phyloP scores from a whole-genome alignment of 345 rosid genomes.

The Cardamine resedifolia region DNA sequence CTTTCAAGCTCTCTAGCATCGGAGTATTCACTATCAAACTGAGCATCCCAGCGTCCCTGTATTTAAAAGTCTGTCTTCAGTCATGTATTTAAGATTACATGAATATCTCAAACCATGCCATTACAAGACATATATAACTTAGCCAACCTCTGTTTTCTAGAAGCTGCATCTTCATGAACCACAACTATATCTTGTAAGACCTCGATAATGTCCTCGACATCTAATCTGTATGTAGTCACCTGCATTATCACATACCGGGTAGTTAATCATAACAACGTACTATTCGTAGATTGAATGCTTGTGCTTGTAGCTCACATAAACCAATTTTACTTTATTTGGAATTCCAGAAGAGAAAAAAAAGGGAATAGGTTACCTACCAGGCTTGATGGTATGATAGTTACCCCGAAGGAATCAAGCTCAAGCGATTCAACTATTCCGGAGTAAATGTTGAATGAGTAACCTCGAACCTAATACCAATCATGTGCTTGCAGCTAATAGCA shows the following conservation, averaged over 20 bases:
- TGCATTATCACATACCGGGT: constrained; percentile 34
- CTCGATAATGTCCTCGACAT: constrained; percentile 70
- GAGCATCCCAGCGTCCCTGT: constrained; percentile 79
- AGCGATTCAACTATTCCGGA: constrained; percentile 78
- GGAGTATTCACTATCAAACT: constrained; percentile 46
- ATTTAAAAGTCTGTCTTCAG: neutral
- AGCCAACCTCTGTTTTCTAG: constrained; percentile 71
- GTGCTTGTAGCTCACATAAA: constrained; percentile 13
- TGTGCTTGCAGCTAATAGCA: constrained; percentile 6
- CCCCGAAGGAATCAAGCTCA: constrained; percentile 87
- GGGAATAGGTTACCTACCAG: constrained; percentile 50
- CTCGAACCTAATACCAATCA: constrained; percentile 59
- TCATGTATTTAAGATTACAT: neutral
- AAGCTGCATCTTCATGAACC: constrained; percentile 74
- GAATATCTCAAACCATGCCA: constrained; percentile 5
- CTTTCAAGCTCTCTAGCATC: constrained; percentile 43
- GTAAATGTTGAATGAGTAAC: constrained; percentile 73
- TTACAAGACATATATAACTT: constrained; percentile 48
- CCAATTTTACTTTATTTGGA: neutral
- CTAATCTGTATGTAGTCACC: constrained; percentile 85
- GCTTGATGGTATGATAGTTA: constrained; percentile 84
- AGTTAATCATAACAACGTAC: neutral
- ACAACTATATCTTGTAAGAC: constrained; percentile 67
- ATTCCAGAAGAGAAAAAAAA: neutral
- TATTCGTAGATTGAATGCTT: neutral